phyloP scores from a whole-genome alignment of 352 stramenopile genomes.

The Phytophthora citrophthora region DNA sequence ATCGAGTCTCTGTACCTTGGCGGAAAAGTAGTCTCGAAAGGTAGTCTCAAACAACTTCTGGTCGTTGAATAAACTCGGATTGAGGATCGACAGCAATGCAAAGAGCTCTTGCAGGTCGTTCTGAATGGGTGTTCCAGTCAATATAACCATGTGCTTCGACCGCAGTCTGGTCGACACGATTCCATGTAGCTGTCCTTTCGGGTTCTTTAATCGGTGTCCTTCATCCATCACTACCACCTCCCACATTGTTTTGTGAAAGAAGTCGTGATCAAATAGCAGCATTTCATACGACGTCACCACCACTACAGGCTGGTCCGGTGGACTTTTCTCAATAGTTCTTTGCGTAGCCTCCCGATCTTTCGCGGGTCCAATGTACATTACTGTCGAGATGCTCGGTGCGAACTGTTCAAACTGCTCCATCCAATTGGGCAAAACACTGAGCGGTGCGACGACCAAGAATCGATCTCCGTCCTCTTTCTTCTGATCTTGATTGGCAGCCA shows the following conservation, averaged over 20 bases:
- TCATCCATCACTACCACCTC: constrained; percentile 86
- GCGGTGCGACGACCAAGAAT: constrained; percentile 70
- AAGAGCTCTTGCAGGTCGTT: constrained; percentile 89
- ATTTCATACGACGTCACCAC: constrained; percentile 82
- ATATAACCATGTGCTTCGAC: constrained; percentile 57
- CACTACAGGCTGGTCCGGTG: constrained; percentile 43
- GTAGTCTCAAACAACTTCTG: constrained; percentile 53
- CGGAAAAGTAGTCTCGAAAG: constrained; percentile 71
- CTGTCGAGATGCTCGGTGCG: constrained; percentile 53
- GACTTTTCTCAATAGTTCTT: constrained; percentile 16
- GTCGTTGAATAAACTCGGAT: constrained; percentile 86
- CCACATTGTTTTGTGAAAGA: constrained; percentile 59
- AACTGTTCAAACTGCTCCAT: constrained; percentile 82
- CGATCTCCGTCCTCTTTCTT: constrained; percentile 11
- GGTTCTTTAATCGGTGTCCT: constrained; percentile 91
- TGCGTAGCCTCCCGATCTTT: constrained; percentile 49
- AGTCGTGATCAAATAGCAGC: constrained; percentile 62
- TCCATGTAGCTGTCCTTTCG: constrained; percentile 59
- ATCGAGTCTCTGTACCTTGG: constrained; percentile 61
- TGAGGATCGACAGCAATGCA: constrained; percentile 77
- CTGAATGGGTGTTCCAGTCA: constrained; percentile 90
- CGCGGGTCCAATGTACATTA: constrained; percentile 66
- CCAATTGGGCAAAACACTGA: constrained; percentile 88
- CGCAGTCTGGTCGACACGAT: constrained; percentile 47
- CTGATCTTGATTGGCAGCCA: constrained; percentile 19